Percentiles rank a stretch among this genome's conserved stretches.
Conservation (phyloP, 2,329 filamentous ascomycete genomes). For the Fusarium continuum region DNA sequence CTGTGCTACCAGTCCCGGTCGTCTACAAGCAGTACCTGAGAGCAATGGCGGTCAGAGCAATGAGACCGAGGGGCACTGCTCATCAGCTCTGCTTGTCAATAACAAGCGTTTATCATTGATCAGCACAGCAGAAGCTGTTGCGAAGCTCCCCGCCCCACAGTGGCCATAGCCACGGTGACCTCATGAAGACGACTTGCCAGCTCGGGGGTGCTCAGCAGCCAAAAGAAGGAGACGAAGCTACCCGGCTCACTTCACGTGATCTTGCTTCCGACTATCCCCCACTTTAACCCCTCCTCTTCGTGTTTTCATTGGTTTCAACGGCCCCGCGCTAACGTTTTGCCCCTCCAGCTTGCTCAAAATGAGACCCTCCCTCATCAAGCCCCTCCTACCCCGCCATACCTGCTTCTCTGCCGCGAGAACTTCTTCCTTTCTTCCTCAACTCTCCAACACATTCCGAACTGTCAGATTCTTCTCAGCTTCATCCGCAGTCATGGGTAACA, state of each 20-base stretch:
- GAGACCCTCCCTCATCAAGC: slow-evolving; percentile 56
- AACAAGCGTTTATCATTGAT: slow-evolving; percentile 24
- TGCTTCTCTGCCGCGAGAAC: slow-evolving; percentile 52
- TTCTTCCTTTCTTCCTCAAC: slow-evolving; percentile 55
- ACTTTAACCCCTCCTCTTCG: slow-evolving; percentile 1
- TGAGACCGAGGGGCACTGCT: slow-evolving; percentile 9
- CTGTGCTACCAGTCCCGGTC: background rate
- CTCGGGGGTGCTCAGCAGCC: background rate
- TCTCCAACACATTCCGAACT: slow-evolving; percentile 52
- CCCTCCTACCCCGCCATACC: slow-evolving; percentile 59
- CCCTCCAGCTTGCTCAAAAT: slow-evolving; percentile 56
- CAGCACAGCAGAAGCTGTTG: slow-evolving; percentile 31
- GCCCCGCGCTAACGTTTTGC: slow-evolving; percentile 51
- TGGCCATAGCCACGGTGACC: slow-evolving; percentile 39
- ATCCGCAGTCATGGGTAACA: slow-evolving; percentile 74
- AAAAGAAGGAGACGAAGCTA: slow-evolving; percentile 31
- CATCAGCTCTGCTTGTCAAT: slow-evolving; percentile 4
- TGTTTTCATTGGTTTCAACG: slow-evolving; percentile 41
- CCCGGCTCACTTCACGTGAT: slow-evolving; percentile 45
- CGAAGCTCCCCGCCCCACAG: slow-evolving; percentile 33
- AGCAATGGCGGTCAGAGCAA: slow-evolving; percentile 33
- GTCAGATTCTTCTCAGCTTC: slow-evolving; percentile 61
- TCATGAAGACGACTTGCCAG: slow-evolving; percentile 32
- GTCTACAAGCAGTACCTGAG: background rate
- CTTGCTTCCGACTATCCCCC: slow-evolving; percentile 23